Evolutionary conservation across 192 early-diverging fungal species (phyloP).

Genomic region (Phlyctochytrium bullatum): DNA sequence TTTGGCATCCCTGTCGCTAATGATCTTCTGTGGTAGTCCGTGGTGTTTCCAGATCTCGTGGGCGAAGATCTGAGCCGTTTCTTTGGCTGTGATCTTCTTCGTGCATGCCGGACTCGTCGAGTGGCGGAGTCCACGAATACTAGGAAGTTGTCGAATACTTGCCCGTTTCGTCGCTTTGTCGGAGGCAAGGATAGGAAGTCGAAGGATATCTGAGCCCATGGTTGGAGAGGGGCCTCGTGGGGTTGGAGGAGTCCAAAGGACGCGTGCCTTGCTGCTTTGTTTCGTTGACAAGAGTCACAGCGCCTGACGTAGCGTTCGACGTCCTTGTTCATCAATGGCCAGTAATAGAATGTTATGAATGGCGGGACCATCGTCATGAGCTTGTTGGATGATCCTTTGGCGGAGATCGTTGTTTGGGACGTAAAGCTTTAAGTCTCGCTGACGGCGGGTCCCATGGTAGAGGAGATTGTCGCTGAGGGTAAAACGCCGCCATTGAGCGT

Average conservation of each 20-base stretch:
- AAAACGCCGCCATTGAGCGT: too few relatives aligned
- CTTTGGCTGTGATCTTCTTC: background rate
- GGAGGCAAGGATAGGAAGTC: constrained; percentile 15
- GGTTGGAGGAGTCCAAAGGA: constrained; percentile 30
- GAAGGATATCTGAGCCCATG: constrained; percentile 14
- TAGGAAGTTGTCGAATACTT: background rate
- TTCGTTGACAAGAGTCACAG: constrained; percentile 18
- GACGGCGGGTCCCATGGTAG: too few relatives aligned
- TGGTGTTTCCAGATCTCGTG: constrained; percentile 3
- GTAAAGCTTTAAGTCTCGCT: too few relatives aligned
- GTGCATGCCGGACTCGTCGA: constrained; percentile 8
- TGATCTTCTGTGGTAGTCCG: constrained; percentile 37
- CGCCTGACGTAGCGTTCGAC: constrained; percentile 7
- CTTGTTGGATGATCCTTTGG: too few relatives aligned
- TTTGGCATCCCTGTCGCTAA: constrained; percentile 42
- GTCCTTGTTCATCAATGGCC: constrained; percentile 14
- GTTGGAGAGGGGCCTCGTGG: constrained; percentile 1
- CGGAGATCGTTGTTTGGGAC: too few relatives aligned
- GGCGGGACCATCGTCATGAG: background rate
- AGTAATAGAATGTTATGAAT: constrained; percentile 14
- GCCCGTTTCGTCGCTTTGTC: too few relatives aligned
- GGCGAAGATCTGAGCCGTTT: background rate
- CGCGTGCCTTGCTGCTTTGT: constrained; percentile 15
- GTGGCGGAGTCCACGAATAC: constrained; percentile 9
- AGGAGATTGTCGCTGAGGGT: too few relatives aligned